A percentile compares a stretch with the other conserved stretches of the same genome.
phyloP scores from a whole-genome alignment of 2,329 filamentous ascomycete genomes.

The Fusarium sp. region DNA sequence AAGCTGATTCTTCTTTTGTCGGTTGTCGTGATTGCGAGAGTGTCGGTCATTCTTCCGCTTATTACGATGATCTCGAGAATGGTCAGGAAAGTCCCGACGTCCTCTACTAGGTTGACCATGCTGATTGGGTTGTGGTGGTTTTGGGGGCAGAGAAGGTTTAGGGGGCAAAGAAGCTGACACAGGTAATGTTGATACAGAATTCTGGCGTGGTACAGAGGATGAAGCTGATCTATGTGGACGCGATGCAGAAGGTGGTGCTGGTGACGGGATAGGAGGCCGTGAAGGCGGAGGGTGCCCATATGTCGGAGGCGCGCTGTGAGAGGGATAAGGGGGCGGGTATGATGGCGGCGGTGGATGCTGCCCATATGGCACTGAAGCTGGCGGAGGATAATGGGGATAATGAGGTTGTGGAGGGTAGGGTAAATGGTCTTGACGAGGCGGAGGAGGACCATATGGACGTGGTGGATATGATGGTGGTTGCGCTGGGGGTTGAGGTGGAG shows the following conservation, averaged over 20 bases:
- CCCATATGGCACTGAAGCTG: constrained; percentile 32
- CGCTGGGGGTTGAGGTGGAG: constrained; percentile 28
- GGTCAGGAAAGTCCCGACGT: constrained; percentile 44
- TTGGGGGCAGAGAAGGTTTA: constrained; percentile 50
- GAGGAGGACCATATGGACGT: constrained; percentile 39
- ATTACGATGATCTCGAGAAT: constrained; percentile 47
- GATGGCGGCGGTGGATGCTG: constrained; percentile 33
- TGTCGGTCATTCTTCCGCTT: constrained; percentile 51
- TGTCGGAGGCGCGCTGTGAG: constrained; percentile 33
- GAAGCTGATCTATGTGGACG: constrained; percentile 28
- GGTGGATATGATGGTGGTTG: constrained; percentile 35
- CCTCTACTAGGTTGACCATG: constrained; percentile 34
- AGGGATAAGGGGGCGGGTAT: constrained; percentile 40
- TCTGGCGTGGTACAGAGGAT: constrained; percentile 33
- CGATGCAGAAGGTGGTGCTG: constrained; percentile 25
- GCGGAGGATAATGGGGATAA: constrained; percentile 37
- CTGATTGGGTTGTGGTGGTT: constrained; percentile 43
- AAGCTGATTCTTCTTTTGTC: constrained; percentile 43
- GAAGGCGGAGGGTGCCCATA: constrained; percentile 32
- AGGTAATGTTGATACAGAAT: constrained; percentile 26
- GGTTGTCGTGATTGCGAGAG: constrained; percentile 47
- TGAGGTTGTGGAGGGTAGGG: constrained; percentile 37
- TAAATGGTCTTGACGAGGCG: constrained; percentile 29
- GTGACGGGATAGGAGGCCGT: constrained; percentile 25
- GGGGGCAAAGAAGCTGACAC: constrained; percentile 48